These are phyloP conservation scores for Microbotryum intermedium DNA, from an alignment of 1,284 basidiomycete genomes.

Conservation along the genomic window DNA sequence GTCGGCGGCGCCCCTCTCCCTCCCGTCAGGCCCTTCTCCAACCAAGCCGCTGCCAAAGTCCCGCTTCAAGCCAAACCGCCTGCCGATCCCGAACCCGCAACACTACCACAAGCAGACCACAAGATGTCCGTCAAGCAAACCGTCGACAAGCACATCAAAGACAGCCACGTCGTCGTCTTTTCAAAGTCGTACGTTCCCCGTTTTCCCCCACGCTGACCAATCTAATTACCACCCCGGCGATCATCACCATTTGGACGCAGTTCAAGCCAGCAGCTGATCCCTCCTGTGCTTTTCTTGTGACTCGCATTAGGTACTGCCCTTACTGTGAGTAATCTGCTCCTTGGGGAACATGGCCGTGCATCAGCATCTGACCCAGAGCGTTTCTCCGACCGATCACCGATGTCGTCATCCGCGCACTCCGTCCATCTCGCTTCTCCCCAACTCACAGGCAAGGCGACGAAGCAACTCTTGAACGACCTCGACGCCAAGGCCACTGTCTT, in stretches of 20 bases:
- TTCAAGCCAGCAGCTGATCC: not conserved
- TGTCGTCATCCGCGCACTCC: not conserved
- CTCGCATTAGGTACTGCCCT: conserved; percentile 15
- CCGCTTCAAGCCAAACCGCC: not conserved
- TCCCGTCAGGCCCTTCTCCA: too few species aligned
- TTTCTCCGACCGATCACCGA: not conserved
- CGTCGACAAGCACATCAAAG: conserved; percentile 38
- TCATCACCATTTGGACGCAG: too few species aligned
- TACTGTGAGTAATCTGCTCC: conserved; percentile 2
- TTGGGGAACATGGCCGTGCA: not conserved
- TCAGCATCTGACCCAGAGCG: not conserved
- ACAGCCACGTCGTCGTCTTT: conserved; percentile 40
- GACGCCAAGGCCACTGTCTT: conserved; percentile 36
- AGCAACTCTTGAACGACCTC: conserved; percentile 36
- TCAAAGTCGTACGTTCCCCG: conserved; percentile 32
- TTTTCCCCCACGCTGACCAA: conserved; percentile 24
- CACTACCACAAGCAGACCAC: not conserved
- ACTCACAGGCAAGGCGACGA: conserved; percentile 33
- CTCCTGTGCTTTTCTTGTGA: not conserved
- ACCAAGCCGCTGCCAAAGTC: too few species aligned
- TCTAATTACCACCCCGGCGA: not conserved
- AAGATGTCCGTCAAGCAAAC: conserved; percentile 38
- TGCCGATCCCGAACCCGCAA: not conserved
- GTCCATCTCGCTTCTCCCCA: not conserved
- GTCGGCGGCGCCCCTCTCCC: too few species aligned